phyloP scores from a whole-genome alignment of 2,329 filamentous ascomycete species.

The Huntiella savannae region DNA sequence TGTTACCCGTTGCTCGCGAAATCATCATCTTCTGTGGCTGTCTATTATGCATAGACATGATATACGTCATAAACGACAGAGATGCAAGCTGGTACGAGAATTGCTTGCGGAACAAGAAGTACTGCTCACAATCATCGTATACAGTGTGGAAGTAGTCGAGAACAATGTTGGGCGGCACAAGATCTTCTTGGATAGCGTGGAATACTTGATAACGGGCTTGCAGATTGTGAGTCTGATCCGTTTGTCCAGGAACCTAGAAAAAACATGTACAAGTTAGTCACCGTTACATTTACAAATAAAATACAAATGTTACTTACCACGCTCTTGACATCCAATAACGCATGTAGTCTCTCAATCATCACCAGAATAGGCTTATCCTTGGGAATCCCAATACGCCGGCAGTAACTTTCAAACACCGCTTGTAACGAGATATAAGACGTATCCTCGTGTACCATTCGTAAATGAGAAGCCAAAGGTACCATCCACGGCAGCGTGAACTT shows the following conservation, averaged over 20 bases:
- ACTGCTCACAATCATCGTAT: constrained; percentile 78
- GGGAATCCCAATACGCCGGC: constrained; percentile 63
- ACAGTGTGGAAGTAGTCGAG: constrained; percentile 77
- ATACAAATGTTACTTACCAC: constrained; percentile 25
- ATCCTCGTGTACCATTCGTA: constrained; percentile 90
- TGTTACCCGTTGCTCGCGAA: constrained; percentile 67
- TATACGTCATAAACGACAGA: constrained; percentile 95
- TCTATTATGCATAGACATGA: constrained; percentile 90
- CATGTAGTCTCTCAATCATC: constrained; percentile 82
- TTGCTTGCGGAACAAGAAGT: constrained; percentile 95
- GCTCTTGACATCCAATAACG: constrained; percentile 50
- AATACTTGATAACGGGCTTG: constrained; percentile 82
- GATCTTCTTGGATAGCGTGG: constrained; percentile 81
- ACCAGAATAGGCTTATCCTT: constrained; percentile 94
- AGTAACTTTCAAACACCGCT: constrained; percentile 91
- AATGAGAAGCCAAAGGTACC: constrained; percentile 85
- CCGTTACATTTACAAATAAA: not conserved
- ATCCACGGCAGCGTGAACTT: constrained; percentile 94
- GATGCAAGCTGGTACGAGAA: constrained; percentile 92
- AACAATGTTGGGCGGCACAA: constrained; percentile 65
- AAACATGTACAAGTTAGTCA: not conserved
- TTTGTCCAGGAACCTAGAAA: not conserved
- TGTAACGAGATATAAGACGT: constrained; percentile 86
- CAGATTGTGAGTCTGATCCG: constrained; percentile 36
- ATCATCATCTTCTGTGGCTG: constrained; percentile 94